phyloP scores from a whole-genome alignment of 371 early-diverging fungal species.

The Mucor circinelloides region DNA sequence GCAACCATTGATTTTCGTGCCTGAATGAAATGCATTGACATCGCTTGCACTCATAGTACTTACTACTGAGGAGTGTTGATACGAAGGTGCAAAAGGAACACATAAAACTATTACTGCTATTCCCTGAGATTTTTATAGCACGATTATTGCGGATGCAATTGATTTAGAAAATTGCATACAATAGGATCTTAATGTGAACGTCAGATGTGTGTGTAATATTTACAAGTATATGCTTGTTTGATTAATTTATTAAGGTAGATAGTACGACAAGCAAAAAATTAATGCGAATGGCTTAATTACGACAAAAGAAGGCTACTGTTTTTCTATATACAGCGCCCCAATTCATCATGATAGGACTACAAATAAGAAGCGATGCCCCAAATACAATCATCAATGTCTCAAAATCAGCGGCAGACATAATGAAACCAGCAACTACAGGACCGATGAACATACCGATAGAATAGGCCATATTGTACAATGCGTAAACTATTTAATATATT shows the following conservation, averaged over 20 bases:
- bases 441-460: constrained; percentile 63
- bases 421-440: constrained; percentile 56
- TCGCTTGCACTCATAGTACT: no score
- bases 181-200: no score
- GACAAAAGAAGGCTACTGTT: background rate
- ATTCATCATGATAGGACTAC: constrained; percentile 48
- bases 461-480: constrained; percentile 60
- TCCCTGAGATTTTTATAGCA: no score
- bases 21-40: no score
- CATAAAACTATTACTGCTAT: no score
- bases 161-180: no score
- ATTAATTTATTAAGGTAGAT: background rate
- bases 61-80: no score
- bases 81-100: no score
- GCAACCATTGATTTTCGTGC: no score
- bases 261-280: background rate
- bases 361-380: constrained; percentile 26
- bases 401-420: constrained; percentile 41
- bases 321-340: constrained; percentile 31
- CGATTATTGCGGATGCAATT: no score
- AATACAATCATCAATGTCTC: constrained; percentile 43
- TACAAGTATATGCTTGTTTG: background rate
- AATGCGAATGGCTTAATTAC: background rate
- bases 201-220: background rate
- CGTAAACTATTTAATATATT: constrained; percentile 39